Base-by-base conservation (phyloP, 495 filamentous ascomycete species). In the Parmelia sp. region DNA sequence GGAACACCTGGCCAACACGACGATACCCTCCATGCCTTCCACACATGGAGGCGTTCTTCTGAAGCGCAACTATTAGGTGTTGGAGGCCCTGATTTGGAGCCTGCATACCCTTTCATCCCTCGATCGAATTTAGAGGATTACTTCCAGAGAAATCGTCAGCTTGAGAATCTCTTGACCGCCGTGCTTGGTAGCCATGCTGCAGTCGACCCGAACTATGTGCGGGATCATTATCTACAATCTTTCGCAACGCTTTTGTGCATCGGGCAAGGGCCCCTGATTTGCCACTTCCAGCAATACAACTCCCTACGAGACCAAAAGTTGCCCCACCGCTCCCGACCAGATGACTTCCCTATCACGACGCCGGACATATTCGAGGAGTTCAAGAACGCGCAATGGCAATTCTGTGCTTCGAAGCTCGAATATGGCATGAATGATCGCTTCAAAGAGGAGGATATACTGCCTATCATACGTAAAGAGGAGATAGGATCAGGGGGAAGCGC, bases 21-120 rank as follows among this genome's bases (percentile, higher is more conserved):
- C 21, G 70, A 73, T 58, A 75, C 77, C 63, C 62, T 71, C 21
- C 61, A 71, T 27, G 77, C 73, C 10, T 64, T 64, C 62, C 25
- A 35, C 64, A 63, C 14, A 80, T 80, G 76, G 31, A 35, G 17
- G 25, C 37, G 3, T 60, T 77, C 55, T 68, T 67, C 39, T 27
- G 63, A 5, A 62, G 69, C 3, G 67, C 78, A 4, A 44, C 17
- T 53, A 42, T 11, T 45, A 66, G 14, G 58, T 68, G 14, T 72
- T 76, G 59, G 47, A 40, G 15, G 66, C 66, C 9, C 49, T 31
- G 12, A 31, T 17, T 17, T 53, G 6, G 49, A 53, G 49, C 15
- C 49, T 10, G 14, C 4, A 17, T 29, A 14, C 49, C 17, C 4
- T 0, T 53, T 53, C 8, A 4, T 53, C 19, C 27, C 49, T 27